A percentile compares a stretch with the other conserved stretches of the same genome.
Evolutionary conservation across 2,329 filamentous ascomycete genomes (phyloP).

Genomic region (Ceratocystis huliohia): DNA sequence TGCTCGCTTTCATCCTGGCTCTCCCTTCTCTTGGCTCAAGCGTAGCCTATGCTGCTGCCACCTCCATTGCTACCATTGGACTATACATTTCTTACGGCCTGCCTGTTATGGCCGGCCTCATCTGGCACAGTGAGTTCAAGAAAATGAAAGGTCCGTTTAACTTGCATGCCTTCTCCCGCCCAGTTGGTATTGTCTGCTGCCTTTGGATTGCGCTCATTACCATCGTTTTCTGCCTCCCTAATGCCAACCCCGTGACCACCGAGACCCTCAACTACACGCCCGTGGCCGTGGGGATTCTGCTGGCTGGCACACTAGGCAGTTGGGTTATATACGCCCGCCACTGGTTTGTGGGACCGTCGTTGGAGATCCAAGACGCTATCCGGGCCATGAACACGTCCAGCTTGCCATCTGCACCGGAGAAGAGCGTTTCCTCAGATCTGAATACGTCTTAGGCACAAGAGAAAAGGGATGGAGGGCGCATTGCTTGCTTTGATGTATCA

Average conservation of each 20-base stretch:
- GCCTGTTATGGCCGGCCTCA: slow-evolving; percentile 42
- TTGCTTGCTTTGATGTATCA: background rate
- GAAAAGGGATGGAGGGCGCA: background rate
- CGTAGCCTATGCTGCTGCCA: slow-evolving; percentile 46
- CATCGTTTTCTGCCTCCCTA: slow-evolving; percentile 45
- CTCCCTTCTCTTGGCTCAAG: slow-evolving; percentile 42
- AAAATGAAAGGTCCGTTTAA: slow-evolving; percentile 44
- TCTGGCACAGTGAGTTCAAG: slow-evolving; percentile 39
- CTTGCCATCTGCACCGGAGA: slow-evolving; percentile 34
- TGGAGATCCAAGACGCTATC: slow-evolving; percentile 40
- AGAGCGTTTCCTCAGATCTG: slow-evolving; percentile 15
- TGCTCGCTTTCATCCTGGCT: slow-evolving; percentile 41
- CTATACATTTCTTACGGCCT: slow-evolving; percentile 47
- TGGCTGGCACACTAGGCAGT: slow-evolving; percentile 33
- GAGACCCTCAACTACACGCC: slow-evolving; percentile 48
- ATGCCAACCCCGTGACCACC: slow-evolving; percentile 41
- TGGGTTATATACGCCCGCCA: slow-evolving; percentile 42
- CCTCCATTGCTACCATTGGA: slow-evolving; percentile 46
- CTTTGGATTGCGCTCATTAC: slow-evolving; percentile 44
- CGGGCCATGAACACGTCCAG: slow-evolving; percentile 36
- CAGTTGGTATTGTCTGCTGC: slow-evolving; percentile 36
- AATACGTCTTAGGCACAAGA: background rate
- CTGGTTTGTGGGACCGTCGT: slow-evolving; percentile 46
- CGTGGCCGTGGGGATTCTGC: slow-evolving; percentile 46
- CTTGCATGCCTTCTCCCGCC: slow-evolving; percentile 34